These are phyloP conservation scores for Colletotrichum nymphaeae DNA, from an alignment of 2,329 filamentous ascomycete genomes.

Conservation along the genomic window DNA sequence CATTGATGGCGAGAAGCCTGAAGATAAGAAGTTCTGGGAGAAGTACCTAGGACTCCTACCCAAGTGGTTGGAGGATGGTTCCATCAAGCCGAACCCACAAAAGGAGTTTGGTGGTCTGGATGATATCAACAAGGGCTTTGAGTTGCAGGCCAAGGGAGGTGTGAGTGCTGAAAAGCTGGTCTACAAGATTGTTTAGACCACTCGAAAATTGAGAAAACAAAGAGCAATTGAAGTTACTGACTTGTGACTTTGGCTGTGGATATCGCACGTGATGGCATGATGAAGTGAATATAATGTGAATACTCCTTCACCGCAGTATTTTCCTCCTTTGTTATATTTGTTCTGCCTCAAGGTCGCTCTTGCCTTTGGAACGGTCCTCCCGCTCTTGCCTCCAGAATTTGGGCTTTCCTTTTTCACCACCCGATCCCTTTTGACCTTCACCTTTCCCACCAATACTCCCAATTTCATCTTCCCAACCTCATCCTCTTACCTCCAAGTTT, in stretches of 20 bases:
- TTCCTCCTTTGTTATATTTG: neutral
- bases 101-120: constrained; percentile 27
- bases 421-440: rapidly evolving
- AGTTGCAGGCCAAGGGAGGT: constrained; percentile 22
- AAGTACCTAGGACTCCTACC: constrained; percentile 18
- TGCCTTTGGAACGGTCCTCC: neutral
- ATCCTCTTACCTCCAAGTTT: neutral
- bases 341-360: neutral
- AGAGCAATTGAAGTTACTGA: too few relatives aligned
- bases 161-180: constrained; percentile 32
- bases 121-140: constrained; percentile 28
- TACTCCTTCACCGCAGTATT: neutral
- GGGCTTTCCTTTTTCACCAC: neutral
- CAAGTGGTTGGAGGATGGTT: constrained; percentile 19
- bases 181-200: constrained; percentile 6
- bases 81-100: constrained; percentile 25
- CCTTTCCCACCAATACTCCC: neutral
- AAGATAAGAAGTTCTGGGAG: constrained; percentile 33
- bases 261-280: neutral
- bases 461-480: neutral
- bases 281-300: neutral
- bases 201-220: too few relatives aligned
- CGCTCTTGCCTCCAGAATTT: neutral
- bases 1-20: constrained; percentile 7
- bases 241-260: neutral